Evolutionary conservation across 306 rosid genomes (phyloP).

Genomic region (Vigna hirtella): DNA sequence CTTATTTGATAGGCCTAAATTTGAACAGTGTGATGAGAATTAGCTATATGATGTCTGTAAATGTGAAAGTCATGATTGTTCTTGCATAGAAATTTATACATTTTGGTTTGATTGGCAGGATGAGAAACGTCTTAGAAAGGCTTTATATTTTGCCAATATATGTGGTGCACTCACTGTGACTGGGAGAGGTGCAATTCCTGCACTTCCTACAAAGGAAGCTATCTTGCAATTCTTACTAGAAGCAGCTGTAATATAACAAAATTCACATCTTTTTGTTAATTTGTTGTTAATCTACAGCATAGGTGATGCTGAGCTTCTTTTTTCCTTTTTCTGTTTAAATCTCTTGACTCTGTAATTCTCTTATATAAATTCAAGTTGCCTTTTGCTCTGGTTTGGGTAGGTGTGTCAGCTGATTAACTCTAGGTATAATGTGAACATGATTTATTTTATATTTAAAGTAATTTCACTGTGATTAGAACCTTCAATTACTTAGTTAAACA

Average conservation of each 20-base stretch:
- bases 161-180: slow-evolving; percentile 89
- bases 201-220: slow-evolving; percentile 76
- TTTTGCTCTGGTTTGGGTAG: slow-evolving; percentile 29
- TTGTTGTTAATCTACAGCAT: slow-evolving; percentile 40
- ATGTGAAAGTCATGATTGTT: neutral
- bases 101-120: slow-evolving; percentile 52
- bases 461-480: too few relatives aligned
- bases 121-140: slow-evolving; percentile 65
- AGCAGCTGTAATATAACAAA: slow-evolving; percentile 39
- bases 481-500: too few relatives aligned
- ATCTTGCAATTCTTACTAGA: slow-evolving; percentile 63
- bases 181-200: slow-evolving; percentile 91
- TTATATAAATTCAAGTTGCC: slow-evolving; percentile 36
- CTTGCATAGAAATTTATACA: slow-evolving; percentile 13
- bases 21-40: too few relatives aligned
- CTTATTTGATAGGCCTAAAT: too few relatives aligned
- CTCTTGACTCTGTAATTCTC: slow-evolving; percentile 22
- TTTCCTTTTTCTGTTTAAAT: neutral
- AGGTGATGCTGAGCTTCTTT: slow-evolving; percentile 35
- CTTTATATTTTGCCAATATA: slow-evolving; percentile 75
- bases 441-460: too few relatives aligned
- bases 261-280: slow-evolving; percentile 32
- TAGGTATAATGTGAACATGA: too few relatives aligned
- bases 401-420: neutral
- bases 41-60: too few relatives aligned